Conservation (phyloP, 2,329 filamentous ascomycete species). For the Pestalotiopsis sp. region DNA sequence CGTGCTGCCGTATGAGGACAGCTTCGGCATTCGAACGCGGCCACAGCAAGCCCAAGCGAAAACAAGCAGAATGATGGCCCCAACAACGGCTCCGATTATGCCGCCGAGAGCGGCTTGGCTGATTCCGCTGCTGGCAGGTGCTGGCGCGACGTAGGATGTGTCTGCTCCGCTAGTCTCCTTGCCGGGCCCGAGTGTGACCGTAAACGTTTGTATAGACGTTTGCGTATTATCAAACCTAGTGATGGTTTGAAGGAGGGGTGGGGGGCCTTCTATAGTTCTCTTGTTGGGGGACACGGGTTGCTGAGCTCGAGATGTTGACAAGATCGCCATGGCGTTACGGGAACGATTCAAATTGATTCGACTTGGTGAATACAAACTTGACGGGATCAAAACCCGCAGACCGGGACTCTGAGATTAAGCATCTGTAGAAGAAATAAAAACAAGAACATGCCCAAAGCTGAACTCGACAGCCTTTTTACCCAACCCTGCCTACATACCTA, state of each 20-base stretch:
- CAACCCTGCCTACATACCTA: neutral
- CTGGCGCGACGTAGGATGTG: conserved; percentile 2
- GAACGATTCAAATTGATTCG: neutral
- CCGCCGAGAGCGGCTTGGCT: conserved; percentile 16
- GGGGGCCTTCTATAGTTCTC: neutral
- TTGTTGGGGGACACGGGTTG: neutral
- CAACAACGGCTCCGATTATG: conserved; percentile 15
- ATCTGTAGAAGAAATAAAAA: neutral
- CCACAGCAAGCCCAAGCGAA: conserved; percentile 10
- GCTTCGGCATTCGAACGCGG: neutral
- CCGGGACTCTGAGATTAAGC: neutral
- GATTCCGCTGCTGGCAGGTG: neutral
- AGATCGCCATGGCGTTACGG: neutral
- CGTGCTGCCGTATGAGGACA: neutral
- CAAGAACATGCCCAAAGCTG: neutral
- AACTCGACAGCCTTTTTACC: neutral
- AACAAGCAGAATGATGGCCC: conserved; percentile 11
- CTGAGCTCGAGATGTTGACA: neutral
- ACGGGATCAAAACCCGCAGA: neutral
- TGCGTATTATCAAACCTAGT: neutral
- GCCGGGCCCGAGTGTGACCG: conserved; percentile 10
- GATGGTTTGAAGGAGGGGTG: neutral
- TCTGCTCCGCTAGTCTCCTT: neutral
- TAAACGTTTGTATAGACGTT: neutral
- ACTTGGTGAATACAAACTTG: neutral